A percentile compares a stretch with the other conserved stretches of the same genome.
Evolutionary conservation across 1,284 basidiomycete genomes (phyloP).

Genomic region (Butyriboletus appendiculatus): DNA sequence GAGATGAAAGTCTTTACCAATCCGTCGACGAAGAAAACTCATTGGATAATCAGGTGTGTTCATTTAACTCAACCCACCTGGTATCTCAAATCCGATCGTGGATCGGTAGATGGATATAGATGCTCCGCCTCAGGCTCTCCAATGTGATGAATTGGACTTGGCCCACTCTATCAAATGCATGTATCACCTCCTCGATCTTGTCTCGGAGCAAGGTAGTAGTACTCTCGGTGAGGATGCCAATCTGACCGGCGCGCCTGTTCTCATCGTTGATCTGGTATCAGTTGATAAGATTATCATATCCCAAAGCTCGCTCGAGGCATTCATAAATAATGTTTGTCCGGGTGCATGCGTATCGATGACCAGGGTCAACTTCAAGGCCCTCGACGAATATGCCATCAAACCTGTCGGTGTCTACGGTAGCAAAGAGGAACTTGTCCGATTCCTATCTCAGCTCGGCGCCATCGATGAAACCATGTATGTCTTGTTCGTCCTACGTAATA

Average conservation of each 20-base stretch:
- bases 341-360: constrained; percentile 50
- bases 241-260: not conserved
- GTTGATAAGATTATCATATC: constrained; percentile 61
- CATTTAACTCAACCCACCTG: not conserved
- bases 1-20: constrained; percentile 17
- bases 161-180: constrained; percentile 39
- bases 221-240: constrained; percentile 43
- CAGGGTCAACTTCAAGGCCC: constrained; percentile 50
- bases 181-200: constrained; percentile 55
- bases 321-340: constrained; percentile 47
- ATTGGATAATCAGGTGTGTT: constrained; percentile 15
- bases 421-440: constrained; percentile 47
- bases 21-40: constrained; percentile 6
- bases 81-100: not conserved
- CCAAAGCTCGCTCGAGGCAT: constrained; percentile 43
- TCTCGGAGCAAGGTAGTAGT: constrained; percentile 49
- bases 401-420: constrained; percentile 60
- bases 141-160: constrained; percentile 28
- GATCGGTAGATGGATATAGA: constrained; percentile 26
- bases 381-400: constrained; percentile 46
- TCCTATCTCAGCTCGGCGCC: constrained; percentile 38
- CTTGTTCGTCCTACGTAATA: not conserved
- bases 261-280: constrained; percentile 19
- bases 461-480: constrained; percentile 43
- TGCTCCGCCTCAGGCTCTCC: not conserved